phyloP scores from a whole-genome alignment of 768 basidiomycete genomes.

The Phlebiopsis gigantea region DNA sequence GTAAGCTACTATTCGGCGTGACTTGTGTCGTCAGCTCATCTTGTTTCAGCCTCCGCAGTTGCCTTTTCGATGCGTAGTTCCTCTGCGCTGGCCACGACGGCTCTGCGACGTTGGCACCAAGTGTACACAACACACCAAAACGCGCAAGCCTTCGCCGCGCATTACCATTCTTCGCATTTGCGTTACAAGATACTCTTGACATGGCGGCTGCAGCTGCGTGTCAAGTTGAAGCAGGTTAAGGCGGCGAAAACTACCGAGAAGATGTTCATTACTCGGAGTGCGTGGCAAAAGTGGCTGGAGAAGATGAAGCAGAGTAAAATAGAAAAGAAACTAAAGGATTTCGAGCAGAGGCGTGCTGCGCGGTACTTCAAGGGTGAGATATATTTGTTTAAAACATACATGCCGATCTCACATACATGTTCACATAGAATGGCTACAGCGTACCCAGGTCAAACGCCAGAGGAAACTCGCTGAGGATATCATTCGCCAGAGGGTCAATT shows the following conservation, averaged over 20 bases:
- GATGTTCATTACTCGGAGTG: constrained; percentile 43
- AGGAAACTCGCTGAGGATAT: constrained; percentile 39
- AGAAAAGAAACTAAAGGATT: constrained; percentile 38
- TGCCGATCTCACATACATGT: no score
- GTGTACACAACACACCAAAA: constrained; percentile 40
- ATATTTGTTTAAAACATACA: constrained; percentile 21
- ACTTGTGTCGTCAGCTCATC: neutral
- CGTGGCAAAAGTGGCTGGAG: constrained; percentile 44
- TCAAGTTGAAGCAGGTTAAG: constrained; percentile 42
- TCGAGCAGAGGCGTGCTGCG: constrained; percentile 35
- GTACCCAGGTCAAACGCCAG: constrained; percentile 33
- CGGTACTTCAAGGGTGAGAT: constrained; percentile 32
- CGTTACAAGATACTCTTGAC: constrained; percentile 36
- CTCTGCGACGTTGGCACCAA: constrained; percentile 43
- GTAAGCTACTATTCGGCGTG: constrained; percentile 26
- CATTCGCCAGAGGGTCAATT: constrained; percentile 34
- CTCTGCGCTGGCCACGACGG: constrained; percentile 31
- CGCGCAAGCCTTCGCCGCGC: constrained; percentile 41
- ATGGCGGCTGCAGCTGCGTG: constrained; percentile 55
- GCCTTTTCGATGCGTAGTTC: constrained; percentile 42
- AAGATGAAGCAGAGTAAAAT: constrained; percentile 39
- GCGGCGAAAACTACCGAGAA: constrained; percentile 51
- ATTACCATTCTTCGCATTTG: constrained; percentile 40
- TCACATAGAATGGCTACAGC: constrained; percentile 47
- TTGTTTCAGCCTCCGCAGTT: constrained; percentile 39